Conservation (phyloP, 306 rosid species). For the Delonix regia region DNA sequence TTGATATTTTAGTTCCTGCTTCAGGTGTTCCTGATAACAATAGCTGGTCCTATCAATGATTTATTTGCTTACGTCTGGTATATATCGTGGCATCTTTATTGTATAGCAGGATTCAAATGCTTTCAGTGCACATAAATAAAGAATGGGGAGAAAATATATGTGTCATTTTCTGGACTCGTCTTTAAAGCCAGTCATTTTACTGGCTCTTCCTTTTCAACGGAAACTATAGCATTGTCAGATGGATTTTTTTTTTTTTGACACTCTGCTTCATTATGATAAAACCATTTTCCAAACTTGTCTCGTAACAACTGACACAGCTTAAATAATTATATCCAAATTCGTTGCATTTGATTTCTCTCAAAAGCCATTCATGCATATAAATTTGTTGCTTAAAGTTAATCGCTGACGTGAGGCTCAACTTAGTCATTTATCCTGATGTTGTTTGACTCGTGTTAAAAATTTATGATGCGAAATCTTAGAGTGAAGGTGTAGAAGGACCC, state of each 20-base stretch:
- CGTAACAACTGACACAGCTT: too few species aligned
- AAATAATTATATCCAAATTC: not conserved
- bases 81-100: too few species aligned
- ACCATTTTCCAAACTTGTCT: not conserved
- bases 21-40: not conserved
- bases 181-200: not conserved
- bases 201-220: not conserved
- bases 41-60: not conserved
- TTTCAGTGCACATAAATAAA: not conserved
- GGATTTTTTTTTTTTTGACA: too few species aligned
- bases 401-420: not conserved
- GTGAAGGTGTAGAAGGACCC: not conserved
- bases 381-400: not conserved
- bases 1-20: slow-evolving; percentile 50
- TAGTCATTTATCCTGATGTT: not conserved
- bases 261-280: not conserved
- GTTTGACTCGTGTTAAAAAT: not conserved
- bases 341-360: too few species aligned
- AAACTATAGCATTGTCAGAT: not conserved
- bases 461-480: not conserved
- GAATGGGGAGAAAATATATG: not conserved
- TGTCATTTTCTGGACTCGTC: not conserved
- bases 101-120: not conserved
- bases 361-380: not conserved
- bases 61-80: not conserved